These are phyloP conservation scores for Sordariomycetes sp. DNA, from an alignment of 2,329 filamentous ascomycete species.

Conservation along the genomic window DNA sequence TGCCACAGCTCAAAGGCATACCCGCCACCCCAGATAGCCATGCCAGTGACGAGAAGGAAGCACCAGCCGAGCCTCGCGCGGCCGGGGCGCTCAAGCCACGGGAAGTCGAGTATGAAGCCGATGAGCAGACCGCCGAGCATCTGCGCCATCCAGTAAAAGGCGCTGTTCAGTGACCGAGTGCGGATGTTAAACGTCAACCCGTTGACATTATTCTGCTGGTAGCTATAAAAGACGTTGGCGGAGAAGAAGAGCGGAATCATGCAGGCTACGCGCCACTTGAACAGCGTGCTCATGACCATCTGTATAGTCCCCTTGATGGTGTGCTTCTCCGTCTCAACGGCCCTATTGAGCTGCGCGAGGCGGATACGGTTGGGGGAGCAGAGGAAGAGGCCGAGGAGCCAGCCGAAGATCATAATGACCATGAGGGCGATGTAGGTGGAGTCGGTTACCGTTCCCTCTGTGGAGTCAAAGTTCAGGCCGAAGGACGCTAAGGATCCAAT, in stretches of 20 bases:
- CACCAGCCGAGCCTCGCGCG: conserved; percentile 53
- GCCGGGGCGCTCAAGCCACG: conserved; percentile 43
- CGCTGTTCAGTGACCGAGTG: conserved; percentile 51
- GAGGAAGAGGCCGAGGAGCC: conserved; percentile 54
- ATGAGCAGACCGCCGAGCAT: conserved; percentile 64
- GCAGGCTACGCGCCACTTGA: conserved; percentile 59
- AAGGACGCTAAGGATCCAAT: conserved; percentile 63
- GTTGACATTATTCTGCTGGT: conserved; percentile 43
- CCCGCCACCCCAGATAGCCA: conserved; percentile 72
- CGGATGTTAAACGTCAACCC: conserved; percentile 39
- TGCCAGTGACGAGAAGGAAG: conserved; percentile 54
- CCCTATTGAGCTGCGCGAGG: conserved; percentile 62
- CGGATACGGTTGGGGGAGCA: conserved; percentile 60
- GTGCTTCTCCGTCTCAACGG: conserved; percentile 84
- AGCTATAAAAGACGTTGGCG: conserved; percentile 42
- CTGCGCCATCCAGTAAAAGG: conserved; percentile 67
- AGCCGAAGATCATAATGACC: conserved; percentile 65
- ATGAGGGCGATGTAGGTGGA: conserved; percentile 82
- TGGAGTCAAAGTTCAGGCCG: conserved; percentile 54
- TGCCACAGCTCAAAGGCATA: conserved; percentile 62
- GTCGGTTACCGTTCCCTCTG: conserved; percentile 42
- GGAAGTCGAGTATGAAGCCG: conserved; percentile 56
- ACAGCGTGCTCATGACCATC: conserved; percentile 57
- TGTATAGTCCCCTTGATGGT: conserved; percentile 71
- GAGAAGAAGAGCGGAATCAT: conserved; percentile 49